These are phyloP conservation scores for Metschnikowia hibisci DNA, from an alignment of 805 yeast species.

Conservation along the genomic window DNA sequence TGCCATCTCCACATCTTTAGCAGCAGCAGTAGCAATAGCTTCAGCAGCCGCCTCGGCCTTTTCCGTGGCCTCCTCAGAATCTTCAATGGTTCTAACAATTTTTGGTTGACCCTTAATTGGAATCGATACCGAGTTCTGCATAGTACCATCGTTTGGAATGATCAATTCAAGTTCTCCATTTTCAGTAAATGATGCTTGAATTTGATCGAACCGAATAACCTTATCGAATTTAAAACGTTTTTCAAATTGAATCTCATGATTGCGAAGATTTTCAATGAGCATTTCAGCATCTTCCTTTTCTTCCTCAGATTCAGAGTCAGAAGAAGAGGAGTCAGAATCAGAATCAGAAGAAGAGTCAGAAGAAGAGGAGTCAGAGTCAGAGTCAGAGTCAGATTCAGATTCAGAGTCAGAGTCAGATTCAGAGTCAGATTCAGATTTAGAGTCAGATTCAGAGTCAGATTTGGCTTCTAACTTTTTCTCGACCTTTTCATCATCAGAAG, in stretches of 20 bases:
- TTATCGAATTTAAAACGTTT: conserved; percentile 42
- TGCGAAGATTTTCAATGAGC: conserved; percentile 35
- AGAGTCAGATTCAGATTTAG: conserved; percentile 10
- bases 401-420: conserved; percentile 13
- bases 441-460: conserved; percentile 10
- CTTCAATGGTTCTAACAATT: conserved; percentile 1
- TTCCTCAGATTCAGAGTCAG: conserved; percentile 27
- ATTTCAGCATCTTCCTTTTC: conserved; percentile 39
- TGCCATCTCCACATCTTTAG: conserved; percentile 20
- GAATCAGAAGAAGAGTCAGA: conserved; percentile 13
- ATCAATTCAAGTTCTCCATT: conserved; percentile 41
- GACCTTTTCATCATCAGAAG: conserved; percentile 21
- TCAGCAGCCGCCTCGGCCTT: conserved; percentile 13
- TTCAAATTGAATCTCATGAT: conserved; percentile 40
- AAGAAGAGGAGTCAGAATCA: conserved; percentile 12
- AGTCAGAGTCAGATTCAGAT: conserved; percentile 9
- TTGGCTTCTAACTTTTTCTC: conserved; percentile 19
- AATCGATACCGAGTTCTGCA: conserved; percentile 25
- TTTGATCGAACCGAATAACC: conserved; percentile 33
- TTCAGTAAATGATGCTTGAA: conserved; percentile 35
- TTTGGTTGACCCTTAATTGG: conserved; percentile 21
- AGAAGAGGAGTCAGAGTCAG: conserved; percentile 16
- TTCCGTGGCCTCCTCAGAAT: conserved; percentile 12
- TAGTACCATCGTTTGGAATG: conserved; percentile 33
- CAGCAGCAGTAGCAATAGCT: conserved; percentile 13